Conservation (phyloP, 139 green algal species). For the Chlorella sp. region DNA sequence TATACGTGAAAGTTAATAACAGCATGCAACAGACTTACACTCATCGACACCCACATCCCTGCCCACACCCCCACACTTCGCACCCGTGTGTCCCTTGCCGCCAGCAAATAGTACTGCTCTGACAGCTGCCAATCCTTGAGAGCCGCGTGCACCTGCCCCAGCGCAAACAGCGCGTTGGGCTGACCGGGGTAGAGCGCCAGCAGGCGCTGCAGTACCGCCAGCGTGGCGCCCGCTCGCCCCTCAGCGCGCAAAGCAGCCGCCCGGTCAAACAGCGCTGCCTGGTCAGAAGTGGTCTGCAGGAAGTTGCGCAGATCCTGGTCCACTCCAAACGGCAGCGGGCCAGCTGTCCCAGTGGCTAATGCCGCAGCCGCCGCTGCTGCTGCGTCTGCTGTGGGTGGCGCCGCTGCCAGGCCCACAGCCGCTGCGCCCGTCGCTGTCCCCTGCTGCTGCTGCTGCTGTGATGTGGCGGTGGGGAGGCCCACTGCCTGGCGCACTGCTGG, state of each 20-base stretch:
- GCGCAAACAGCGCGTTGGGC: constrained; percentile 40
- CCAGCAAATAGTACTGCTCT: constrained; percentile 39
- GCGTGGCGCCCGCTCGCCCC: constrained; percentile 15
- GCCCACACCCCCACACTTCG: neutral
- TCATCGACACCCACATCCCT: neutral
- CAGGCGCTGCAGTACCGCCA: constrained; percentile 34
- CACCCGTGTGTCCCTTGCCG: constrained; percentile 13
- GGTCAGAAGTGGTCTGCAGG: constrained; percentile 25
- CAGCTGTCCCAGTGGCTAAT: neutral
- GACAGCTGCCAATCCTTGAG: constrained; percentile 51
- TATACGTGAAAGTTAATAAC: neutral
- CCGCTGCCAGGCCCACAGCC: neutral
- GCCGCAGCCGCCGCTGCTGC: neutral
- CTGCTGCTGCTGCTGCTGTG: neutral
- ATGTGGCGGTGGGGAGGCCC: constrained; percentile 4
- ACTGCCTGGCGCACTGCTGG: neutral
- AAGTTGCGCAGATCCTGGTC: constrained; percentile 9
- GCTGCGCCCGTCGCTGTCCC: neutral
- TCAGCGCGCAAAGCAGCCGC: constrained; percentile 46
- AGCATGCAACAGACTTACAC: neutral
- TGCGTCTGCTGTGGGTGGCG: neutral
- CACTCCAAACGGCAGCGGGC: neutral
- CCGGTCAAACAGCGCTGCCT: constrained; percentile 27
- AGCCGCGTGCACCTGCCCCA: constrained; percentile 50
- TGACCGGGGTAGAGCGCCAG: constrained; percentile 33